A percentile compares a stretch with the other conserved stretches of the same genome.
phyloP scores from a whole-genome alignment of 768 basidiomycete species.

The Mrakia blollopis region DNA sequence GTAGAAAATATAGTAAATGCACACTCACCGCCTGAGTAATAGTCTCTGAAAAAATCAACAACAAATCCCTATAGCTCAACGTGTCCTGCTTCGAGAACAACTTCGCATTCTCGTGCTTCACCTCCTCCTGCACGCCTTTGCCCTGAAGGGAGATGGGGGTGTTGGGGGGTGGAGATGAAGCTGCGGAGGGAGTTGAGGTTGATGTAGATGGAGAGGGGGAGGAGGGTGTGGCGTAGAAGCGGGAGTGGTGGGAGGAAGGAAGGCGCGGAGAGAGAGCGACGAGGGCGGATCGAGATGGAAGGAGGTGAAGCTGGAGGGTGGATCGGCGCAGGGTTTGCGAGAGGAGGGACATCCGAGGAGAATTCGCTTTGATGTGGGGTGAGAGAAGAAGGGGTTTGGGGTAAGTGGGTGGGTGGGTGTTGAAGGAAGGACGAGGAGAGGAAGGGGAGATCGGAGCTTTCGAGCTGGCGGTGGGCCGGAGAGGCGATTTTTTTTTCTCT shows the following conservation, averaged over 20 bases:
- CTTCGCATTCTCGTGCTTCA: background rate
- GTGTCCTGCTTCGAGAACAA: background rate
- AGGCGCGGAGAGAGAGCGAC: background rate
- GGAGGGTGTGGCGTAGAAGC: background rate
- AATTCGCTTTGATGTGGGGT: background rate
- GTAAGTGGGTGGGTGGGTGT: background rate
- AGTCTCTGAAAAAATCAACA: background rate
- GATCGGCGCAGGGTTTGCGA: too few species aligned
- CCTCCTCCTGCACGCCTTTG: background rate
- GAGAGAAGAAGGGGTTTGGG: background rate
- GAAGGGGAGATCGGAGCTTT: too few species aligned
- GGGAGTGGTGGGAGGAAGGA: background rate
- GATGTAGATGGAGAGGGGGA: background rate
- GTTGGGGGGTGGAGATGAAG: background rate
- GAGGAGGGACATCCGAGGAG: background rate
- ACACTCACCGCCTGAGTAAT: slow-evolving; percentile 6
- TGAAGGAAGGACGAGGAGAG: too few species aligned
- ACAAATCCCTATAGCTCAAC: background rate
- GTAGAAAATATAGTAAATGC: too few species aligned
- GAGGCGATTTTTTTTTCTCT: too few species aligned
- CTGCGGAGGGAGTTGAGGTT: background rate
- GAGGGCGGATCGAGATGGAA: background rate
- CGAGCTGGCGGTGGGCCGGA: too few species aligned
- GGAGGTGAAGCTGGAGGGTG: background rate
- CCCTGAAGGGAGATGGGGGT: background rate